Percentiles rank a stretch among this genome's conserved stretches.
These are phyloP conservation scores for Paramecium sonneborni DNA, from an alignment of 73 alveolate species.

Conservation along the genomic window DNA sequence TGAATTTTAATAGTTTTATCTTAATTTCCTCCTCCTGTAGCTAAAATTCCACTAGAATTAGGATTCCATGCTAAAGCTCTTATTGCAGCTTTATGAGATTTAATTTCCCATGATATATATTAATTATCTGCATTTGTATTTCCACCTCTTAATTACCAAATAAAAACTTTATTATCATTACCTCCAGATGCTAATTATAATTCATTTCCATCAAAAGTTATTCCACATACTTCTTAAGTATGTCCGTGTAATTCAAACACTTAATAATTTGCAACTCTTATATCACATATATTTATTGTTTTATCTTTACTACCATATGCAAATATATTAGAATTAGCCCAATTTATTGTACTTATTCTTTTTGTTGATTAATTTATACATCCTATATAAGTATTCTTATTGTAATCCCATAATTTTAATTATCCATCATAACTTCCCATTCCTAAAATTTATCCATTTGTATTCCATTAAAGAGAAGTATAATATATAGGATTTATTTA, in stretches of 20 bases:
- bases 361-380: constrained; percentile 51
- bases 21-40: constrained; percentile 75
- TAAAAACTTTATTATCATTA: constrained; percentile 88
- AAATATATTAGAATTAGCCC: constrained; percentile 76
- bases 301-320: constrained; percentile 89
- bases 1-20: constrained; percentile 75
- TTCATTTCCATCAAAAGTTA: constrained; percentile 88
- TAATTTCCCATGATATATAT: not conserved
- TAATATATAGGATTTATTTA: not conserved
- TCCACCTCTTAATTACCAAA: constrained; percentile 71
- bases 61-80: constrained; percentile 82
- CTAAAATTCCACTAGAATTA: constrained; percentile 71
- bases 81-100: constrained; percentile 72
- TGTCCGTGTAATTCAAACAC: constrained; percentile 76
- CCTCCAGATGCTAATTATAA: constrained; percentile 92
- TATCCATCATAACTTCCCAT: constrained; percentile 75
- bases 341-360: constrained; percentile 73
- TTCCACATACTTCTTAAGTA: constrained; percentile 92
- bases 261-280: constrained; percentile 75
- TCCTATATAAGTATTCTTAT: constrained; percentile 61
- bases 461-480: constrained; percentile 64
- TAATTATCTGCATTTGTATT: not conserved
- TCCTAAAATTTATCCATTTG: constrained; percentile 74
- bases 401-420: constrained; percentile 77
- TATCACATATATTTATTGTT: constrained; percentile 81